Percentiles rank a stretch among this genome's conserved stretches.
Conservation (phyloP, 495 filamentous ascomycete species). For the Talaromyces thailandensis region DNA sequence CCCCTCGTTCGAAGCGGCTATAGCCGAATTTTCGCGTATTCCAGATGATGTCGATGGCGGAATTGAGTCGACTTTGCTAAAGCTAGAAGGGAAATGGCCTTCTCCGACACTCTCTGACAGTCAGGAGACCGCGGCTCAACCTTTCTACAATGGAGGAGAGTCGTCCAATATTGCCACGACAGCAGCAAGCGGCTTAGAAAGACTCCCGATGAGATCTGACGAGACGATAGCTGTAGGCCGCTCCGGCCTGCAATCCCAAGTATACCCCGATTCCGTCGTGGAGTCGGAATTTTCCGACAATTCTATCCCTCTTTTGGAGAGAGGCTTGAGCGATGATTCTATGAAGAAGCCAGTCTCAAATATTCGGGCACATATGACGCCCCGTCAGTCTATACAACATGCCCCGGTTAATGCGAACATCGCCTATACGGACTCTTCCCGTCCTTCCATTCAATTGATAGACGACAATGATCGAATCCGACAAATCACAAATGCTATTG, state of each 20-base stretch:
- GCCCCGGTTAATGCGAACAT: conserved; percentile 14
- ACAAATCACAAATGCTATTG: conserved; percentile 38
- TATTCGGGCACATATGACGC: not conserved
- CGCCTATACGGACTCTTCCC: conserved; percentile 29
- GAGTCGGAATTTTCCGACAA: conserved; percentile 64
- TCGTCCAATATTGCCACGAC: not conserved
- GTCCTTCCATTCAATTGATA: conserved; percentile 44
- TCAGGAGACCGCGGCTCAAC: not conserved
- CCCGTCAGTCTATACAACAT: conserved; percentile 10
- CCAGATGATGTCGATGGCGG: conserved; percentile 93
- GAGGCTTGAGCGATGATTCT: conserved; percentile 54
- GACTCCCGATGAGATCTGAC: not conserved
- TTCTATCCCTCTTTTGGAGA: conserved; percentile 67
- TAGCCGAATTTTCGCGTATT: conserved; percentile 78
- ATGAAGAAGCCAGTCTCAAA: conserved; percentile 29
- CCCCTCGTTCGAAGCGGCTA: conserved; percentile 84
- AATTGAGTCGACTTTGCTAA: conserved; percentile 81
- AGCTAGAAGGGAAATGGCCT: conserved; percentile 79
- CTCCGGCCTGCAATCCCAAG: not conserved
- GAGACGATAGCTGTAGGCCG: not conserved
- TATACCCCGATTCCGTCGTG: conserved; percentile 31
- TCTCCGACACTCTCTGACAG: not conserved
- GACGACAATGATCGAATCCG: conserved; percentile 50
- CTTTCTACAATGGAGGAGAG: not conserved
- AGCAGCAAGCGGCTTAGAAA: not conserved